Conservation (phyloP, 2,329 filamentous ascomycete genomes). For the Trichoderma lentiforme region DNA sequence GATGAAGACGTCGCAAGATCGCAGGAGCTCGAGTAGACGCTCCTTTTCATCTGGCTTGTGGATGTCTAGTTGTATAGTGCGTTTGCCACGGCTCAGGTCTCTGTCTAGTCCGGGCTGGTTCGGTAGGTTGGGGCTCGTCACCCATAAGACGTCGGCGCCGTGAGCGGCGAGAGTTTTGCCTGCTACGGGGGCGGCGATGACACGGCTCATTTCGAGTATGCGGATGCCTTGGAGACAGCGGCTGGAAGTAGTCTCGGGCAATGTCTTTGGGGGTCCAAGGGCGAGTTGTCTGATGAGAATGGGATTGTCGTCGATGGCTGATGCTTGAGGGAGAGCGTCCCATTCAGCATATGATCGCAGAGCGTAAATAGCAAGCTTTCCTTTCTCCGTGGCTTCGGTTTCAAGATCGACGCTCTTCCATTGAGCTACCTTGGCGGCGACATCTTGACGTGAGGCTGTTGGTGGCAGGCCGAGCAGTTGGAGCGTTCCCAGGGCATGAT, state of each 20-base stretch:
- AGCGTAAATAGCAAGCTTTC: constrained; percentile 45
- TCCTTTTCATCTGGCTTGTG: constrained; percentile 44
- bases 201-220: constrained; percentile 67
- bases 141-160: constrained; percentile 67
- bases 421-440: constrained; percentile 34
- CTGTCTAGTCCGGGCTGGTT: constrained; percentile 65
- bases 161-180: constrained; percentile 66
- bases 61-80: constrained; percentile 59
- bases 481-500: constrained; percentile 46
- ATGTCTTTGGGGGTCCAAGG: constrained; percentile 11
- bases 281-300: constrained; percentile 40
- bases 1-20: constrained; percentile 58
- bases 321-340: constrained; percentile 48
- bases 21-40: constrained; percentile 53
- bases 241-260: neutral
- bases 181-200: constrained; percentile 69
- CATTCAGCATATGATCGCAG: constrained; percentile 49
- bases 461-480: constrained; percentile 39
- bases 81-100: constrained; percentile 65
- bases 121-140: constrained; percentile 61
- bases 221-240: constrained; percentile 55
- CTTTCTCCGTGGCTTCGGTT: constrained; percentile 36
- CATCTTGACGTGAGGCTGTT: constrained; percentile 35
- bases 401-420: constrained; percentile 51
- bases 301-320: constrained; percentile 43